These are phyloP conservation scores for Pezizomycotina sp. DNA, from an alignment of 2,329 filamentous ascomycete species.

Conservation along the genomic window DNA sequence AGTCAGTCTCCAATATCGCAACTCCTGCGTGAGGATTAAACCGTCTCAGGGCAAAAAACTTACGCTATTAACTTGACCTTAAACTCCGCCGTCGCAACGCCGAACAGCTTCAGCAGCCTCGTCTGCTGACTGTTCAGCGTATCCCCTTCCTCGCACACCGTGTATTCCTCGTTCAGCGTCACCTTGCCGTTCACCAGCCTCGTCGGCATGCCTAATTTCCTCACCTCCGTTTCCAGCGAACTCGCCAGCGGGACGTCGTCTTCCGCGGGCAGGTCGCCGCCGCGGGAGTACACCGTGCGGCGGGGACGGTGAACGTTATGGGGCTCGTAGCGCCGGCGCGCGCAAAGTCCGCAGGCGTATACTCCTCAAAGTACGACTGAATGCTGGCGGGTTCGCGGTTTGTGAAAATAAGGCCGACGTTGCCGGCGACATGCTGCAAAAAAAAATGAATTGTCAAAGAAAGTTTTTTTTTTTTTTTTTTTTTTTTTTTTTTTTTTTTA, in stretches of 20 bases:
- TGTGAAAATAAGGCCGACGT: slow-evolving; percentile 81
- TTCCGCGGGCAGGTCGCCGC: slow-evolving; percentile 60
- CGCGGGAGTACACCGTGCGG: slow-evolving; percentile 60
- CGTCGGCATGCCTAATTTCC: slow-evolving; percentile 78
- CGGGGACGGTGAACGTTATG: slow-evolving; percentile 62
- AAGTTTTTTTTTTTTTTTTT: too few species aligned
- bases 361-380: slow-evolving; percentile 52
- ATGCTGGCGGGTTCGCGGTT: slow-evolving; percentile 54
- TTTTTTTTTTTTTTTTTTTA: too few species aligned
- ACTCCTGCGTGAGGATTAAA: too few species aligned
- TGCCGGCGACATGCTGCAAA: slow-evolving; percentile 53
- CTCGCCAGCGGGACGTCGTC: slow-evolving; percentile 78
- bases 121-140: slow-evolving; percentile 82
- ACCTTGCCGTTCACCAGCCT: slow-evolving; percentile 78
- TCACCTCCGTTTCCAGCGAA: slow-evolving; percentile 75
- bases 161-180: slow-evolving; percentile 54
- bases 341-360: slow-evolving; percentile 71
- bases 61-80: slow-evolving; percentile 61
- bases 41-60: too few species aligned
- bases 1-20: too few species aligned
- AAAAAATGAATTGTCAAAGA: slow-evolving; percentile 54
- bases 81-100: slow-evolving; percentile 81
- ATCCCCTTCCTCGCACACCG: slow-evolving; percentile 71
- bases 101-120: slow-evolving; percentile 82
- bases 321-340: slow-evolving; percentile 64